phyloP scores from a whole-genome alignment of 371 early-diverging fungal species.

The Syncephalastrum monosporum region DNA sequence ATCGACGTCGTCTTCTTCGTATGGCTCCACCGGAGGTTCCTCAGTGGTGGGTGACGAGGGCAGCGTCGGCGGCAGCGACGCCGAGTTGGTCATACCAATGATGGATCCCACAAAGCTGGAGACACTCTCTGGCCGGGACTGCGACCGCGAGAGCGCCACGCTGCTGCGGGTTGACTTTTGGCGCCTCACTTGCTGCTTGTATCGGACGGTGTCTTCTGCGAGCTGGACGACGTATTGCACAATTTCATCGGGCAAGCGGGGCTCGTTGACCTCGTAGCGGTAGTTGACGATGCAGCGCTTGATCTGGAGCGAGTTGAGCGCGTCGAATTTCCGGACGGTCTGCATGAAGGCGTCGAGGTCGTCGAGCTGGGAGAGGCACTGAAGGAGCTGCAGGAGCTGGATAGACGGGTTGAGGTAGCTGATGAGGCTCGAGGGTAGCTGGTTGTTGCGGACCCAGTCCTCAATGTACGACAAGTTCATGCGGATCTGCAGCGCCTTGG shows the following conservation, averaged over 20 bases:
- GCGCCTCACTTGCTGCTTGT: constrained; percentile 50
- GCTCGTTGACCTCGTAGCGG: constrained; percentile 85
- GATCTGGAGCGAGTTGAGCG: constrained; percentile 70
- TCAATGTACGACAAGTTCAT: constrained; percentile 81
- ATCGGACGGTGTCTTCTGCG: constrained; percentile 61
- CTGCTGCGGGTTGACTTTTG: constrained; percentile 3
- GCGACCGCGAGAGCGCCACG: constrained; percentile 32
- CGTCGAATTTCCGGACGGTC: constrained; percentile 61
- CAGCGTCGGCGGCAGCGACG: constrained; percentile 16
- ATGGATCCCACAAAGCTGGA: constrained; percentile 30
- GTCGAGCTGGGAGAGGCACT: constrained; percentile 68
- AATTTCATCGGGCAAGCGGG: constrained; percentile 67
- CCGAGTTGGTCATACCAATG: constrained; percentile 21
- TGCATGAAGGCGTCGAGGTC: constrained; percentile 71
- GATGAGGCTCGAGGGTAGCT: constrained; percentile 44
- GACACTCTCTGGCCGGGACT: constrained; percentile 32
- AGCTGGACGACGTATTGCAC: constrained; percentile 68
- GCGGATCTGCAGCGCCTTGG: constrained; percentile 83
- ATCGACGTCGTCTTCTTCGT: constrained; percentile 32
- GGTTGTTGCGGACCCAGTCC: constrained; percentile 78
- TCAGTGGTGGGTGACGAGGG: constrained; percentile 18
- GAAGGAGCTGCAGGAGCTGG: constrained; percentile 80
- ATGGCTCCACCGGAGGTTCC: constrained; percentile 15
- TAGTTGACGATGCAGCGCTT: constrained; percentile 76
- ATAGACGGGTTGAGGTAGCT: constrained; percentile 61